These are phyloP conservation scores for Ambrosia hybrid DNA, from an alignment of 140 eudicot genomes.

Conservation along the genomic window DNA sequence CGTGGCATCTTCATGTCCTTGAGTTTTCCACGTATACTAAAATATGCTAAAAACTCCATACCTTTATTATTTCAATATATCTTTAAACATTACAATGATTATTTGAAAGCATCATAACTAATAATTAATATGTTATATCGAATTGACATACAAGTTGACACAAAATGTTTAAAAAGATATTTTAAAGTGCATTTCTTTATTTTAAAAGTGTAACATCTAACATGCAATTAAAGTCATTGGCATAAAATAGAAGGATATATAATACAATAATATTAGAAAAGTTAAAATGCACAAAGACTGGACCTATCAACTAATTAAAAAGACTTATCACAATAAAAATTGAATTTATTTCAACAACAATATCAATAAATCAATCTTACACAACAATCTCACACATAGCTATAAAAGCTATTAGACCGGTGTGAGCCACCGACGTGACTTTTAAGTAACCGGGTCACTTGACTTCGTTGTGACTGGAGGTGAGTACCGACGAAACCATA, in stretches of 20 bases:
- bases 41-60: not conserved
- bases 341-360: not conserved
- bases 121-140: conserved; percentile 9
- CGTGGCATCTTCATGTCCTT: conserved; percentile 31
- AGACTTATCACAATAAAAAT: not conserved
- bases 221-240: conserved; percentile 9
- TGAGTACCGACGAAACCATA: no score
- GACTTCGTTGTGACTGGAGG: no score
- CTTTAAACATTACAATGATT: conserved; percentile 7
- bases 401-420: no score
- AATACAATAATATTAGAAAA: not conserved
- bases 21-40: conserved; percentile 25
- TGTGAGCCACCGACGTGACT: no score
- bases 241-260: not conserved
- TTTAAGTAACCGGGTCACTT: no score
- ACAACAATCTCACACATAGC: no score
- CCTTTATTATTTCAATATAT: not conserved
- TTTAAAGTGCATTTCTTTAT: not conserved
- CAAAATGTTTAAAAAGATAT: not conserved
- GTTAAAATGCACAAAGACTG: conserved; percentile 2
- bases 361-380: no score
- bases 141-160: conserved; percentile 17
- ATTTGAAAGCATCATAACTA: not conserved
- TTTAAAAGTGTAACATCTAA: conserved; percentile 16
- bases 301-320: conserved; percentile 8